Evolutionary conservation across 129 eudicot genomes (phyloP).

Genomic region (Mikania micrantha): DNA sequence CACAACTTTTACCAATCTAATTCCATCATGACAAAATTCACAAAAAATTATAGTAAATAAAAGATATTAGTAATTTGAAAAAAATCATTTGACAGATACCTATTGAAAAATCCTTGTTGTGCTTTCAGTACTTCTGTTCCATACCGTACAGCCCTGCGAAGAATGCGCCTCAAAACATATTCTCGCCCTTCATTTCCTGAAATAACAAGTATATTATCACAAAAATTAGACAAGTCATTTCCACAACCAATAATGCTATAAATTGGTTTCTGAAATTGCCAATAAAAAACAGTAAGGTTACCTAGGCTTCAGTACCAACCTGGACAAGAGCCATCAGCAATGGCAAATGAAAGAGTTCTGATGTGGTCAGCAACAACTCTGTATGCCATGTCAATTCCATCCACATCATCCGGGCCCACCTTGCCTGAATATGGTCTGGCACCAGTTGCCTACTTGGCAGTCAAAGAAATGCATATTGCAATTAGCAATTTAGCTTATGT

Average conservation of each 20-base stretch:
- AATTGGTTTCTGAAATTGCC: background rate
- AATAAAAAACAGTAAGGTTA: background rate
- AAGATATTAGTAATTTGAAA: background rate
- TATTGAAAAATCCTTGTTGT: conserved; percentile 73
- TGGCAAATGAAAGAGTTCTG: conserved; percentile 95
- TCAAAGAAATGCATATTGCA: conserved; percentile 9
- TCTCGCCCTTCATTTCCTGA: conserved; percentile 98
- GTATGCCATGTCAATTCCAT: conserved; percentile 92
- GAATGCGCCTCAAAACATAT: conserved; percentile 91
- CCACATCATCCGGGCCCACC: conserved; percentile 85
- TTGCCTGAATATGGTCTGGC: conserved; percentile 81
- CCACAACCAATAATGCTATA: background rate
- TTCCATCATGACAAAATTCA: conserved; percentile 1
- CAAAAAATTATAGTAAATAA: background rate
- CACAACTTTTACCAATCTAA: conserved; percentile 72
- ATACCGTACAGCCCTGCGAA: conserved; percentile 95
- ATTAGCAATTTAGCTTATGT: background rate
- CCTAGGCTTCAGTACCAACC: conserved; percentile 32
- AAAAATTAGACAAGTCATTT: background rate
- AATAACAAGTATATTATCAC: conserved; percentile 2
- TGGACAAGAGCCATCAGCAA: conserved; percentile 98
- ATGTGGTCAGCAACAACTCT: conserved; percentile 98
- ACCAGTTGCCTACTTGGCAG: conserved; percentile 60
- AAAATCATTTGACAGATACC: conserved; percentile 34
- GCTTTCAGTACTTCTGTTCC: conserved; percentile 94